Evolutionary conservation across 805 yeast genomes (phyloP).

Genomic region (Metschnikowia borealis): DNA sequence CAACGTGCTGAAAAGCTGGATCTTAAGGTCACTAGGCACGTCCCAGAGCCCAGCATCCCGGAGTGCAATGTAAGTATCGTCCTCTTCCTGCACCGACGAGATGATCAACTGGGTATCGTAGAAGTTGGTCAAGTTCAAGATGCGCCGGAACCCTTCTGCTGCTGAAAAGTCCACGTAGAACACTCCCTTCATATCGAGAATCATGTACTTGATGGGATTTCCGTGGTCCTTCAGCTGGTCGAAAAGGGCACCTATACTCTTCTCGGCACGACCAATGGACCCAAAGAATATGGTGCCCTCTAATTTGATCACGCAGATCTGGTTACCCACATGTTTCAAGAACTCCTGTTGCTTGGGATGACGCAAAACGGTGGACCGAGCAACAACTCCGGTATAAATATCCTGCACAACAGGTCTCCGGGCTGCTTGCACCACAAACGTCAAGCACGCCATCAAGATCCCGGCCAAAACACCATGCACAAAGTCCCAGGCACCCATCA

Average conservation of each 20-base stretch:
- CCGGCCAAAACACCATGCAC: conserved; percentile 92
- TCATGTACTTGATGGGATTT: conserved; percentile 71
- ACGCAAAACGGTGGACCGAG: conserved; percentile 87
- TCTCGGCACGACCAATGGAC: conserved; percentile 88
- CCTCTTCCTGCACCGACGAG: conserved; percentile 69
- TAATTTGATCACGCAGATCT: conserved; percentile 80
- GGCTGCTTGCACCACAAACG: conserved; percentile 93
- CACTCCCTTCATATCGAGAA: conserved; percentile 82
- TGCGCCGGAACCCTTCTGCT: conserved; percentile 89
- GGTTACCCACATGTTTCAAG: conserved; percentile 80
- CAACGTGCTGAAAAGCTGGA: conserved; percentile 69
- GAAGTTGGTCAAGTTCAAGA: conserved; percentile 70
- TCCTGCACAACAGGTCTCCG: conserved; percentile 77
- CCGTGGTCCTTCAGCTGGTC: conserved; percentile 48
- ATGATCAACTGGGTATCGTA: conserved; percentile 69
- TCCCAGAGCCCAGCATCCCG: conserved; percentile 81
- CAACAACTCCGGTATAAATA: conserved; percentile 80
- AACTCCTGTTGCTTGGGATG: conserved; percentile 88
- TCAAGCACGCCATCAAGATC: conserved; percentile 82
- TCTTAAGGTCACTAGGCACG: conserved; percentile 30
- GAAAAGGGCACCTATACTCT: conserved; percentile 60
- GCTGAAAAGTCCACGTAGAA: conserved; percentile 87
- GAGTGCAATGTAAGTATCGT: conserved; percentile 64
- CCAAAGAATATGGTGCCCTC: conserved; percentile 93
- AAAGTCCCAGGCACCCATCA: conserved; percentile 95